Evolutionary conservation across 345 rosid genomes (phyloP).

Genomic region (Eucalyptus polyanthemos): DNA sequence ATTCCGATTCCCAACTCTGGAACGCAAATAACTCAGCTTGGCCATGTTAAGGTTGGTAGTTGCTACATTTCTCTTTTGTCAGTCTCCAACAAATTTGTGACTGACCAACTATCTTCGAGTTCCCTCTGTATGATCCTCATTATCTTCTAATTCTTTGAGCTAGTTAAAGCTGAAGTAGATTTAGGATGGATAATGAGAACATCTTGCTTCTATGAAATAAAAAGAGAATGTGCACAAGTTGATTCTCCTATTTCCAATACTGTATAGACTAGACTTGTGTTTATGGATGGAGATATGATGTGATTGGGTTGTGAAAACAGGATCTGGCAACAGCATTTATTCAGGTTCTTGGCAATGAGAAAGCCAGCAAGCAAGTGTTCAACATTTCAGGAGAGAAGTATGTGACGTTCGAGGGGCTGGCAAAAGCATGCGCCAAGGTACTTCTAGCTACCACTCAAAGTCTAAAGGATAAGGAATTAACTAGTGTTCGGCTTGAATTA

Average conservation of each 20-base stretch:
- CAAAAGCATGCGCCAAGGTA: slow-evolving; percentile 96
- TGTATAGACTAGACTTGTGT: not conserved
- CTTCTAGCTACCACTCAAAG: not conserved
- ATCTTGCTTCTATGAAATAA: not conserved
- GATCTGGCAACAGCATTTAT: slow-evolving; percentile 82
- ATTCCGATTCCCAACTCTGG: slow-evolving; percentile 90
- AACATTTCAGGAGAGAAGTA: slow-evolving; percentile 93
- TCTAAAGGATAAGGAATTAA: not conserved
- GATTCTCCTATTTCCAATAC: not conserved
- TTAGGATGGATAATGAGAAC: not conserved
- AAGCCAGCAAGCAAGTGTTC: slow-evolving; percentile 78
- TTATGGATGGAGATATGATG: not conserved
- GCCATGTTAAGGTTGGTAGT: slow-evolving; percentile 77
- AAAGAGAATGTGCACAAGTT: not conserved
- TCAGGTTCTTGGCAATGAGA: slow-evolving; percentile 70
- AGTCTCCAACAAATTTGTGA: not conserved
- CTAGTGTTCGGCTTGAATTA: not conserved
- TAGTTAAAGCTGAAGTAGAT: not conserved
- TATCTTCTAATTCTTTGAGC: not conserved
- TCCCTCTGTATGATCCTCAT: not conserved
- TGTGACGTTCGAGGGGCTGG: slow-evolving; percentile 85
- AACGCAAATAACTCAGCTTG: slow-evolving; percentile 74
- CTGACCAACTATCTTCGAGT: not conserved
- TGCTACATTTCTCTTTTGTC: not conserved
- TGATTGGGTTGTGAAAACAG: slow-evolving; percentile 19